Conservation (phyloP, 495 filamentous ascomycete species). For the Neurospora sp. region DNA sequence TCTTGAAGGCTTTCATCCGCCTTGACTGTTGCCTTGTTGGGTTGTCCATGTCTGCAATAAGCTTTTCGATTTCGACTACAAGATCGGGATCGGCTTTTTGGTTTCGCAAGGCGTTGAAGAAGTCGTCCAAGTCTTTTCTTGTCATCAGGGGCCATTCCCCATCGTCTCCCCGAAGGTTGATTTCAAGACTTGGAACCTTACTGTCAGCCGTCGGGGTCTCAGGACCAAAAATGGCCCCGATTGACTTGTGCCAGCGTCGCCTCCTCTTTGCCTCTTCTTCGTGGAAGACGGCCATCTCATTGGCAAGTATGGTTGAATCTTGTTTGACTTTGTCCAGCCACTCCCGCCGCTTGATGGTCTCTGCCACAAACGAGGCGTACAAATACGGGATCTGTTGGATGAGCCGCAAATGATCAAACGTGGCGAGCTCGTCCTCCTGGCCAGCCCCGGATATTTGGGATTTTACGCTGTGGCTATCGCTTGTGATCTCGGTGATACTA, state of each 20-base stretch:
- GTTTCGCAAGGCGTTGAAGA: constrained; percentile 49
- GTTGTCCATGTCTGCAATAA: constrained; percentile 52
- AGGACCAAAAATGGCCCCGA: constrained; percentile 47
- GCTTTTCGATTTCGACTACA: constrained; percentile 43
- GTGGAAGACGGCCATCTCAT: constrained; percentile 81
- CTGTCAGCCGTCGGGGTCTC: constrained; percentile 25
- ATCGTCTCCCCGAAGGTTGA: constrained; percentile 75
- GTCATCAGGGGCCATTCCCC: constrained; percentile 62
- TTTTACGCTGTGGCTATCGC: constrained; percentile 58
- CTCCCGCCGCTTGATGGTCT: constrained; percentile 75
- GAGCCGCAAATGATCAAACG: constrained; percentile 64
- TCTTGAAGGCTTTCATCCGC: constrained; percentile 85
- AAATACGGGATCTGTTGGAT: constrained; percentile 74
- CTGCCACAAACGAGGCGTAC: constrained; percentile 80
- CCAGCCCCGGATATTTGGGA: constrained; percentile 60
- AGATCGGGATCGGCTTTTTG: constrained; percentile 38
- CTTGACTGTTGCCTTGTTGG: constrained; percentile 69
- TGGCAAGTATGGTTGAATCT: constrained; percentile 74
- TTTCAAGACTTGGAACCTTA: constrained; percentile 64
- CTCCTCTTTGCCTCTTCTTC: constrained; percentile 85
- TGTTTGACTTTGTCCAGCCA: constrained; percentile 82
- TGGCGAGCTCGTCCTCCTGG: constrained; percentile 54
- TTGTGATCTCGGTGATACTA: constrained; percentile 66
- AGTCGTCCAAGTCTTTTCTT: constrained; percentile 55
- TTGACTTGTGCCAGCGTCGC: constrained; percentile 80